Base-by-base conservation (phyloP, 2,329 filamentous ascomycete genomes). In the Pleomassaria siparia region DNA sequence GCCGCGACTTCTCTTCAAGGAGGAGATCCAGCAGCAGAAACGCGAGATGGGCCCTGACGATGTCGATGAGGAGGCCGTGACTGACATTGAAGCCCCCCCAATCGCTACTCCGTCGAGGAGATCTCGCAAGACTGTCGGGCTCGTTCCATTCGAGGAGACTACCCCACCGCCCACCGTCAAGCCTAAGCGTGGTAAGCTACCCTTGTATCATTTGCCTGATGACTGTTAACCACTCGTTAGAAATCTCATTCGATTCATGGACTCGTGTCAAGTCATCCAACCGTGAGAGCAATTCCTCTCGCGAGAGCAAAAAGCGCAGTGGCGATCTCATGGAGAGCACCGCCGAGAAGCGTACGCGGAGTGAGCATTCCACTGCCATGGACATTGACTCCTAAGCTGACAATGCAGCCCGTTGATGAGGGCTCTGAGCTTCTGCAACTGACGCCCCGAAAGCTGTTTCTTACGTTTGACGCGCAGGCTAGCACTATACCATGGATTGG, bases 1-100 rank as follows among this genome's bases (percentile, higher is more conserved):
- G 70, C 87, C 87, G 12, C 83, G 86, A 26, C 79, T 89, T 8
- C 79, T 91, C 7, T 91, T 89, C 72, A 82, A 84, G 3, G 70
- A 73, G 32, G 74, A 74, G 52, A 77, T 77, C 55, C 67, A 76
- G 50, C 65, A 74, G 62, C 58, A 70, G 62, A 58, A 70, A 41
- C 69, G 70, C 20, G 71, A 73, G 47, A 65, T 73, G 22, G 63
- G 65, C 37, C 61, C 61, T 1, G 63, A 66, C 4, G 68, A 76
- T 1, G 79, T 83, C 42, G 82, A 84, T 44, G 83, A 88, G 29
- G 81, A 83, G 64, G 78, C 76, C 1, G 59, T 74, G 13, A 83
- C 79, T 4, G 80, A 83, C 55, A 77, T 83, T 33, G 74, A 77
- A 54, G 66, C 60, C 21, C 55, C 59, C 7, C n/a, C n/a, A n/a